Conservation (phyloP, 352 stramenopile genomes). For the Phytophthora boehmeriae region DNA sequence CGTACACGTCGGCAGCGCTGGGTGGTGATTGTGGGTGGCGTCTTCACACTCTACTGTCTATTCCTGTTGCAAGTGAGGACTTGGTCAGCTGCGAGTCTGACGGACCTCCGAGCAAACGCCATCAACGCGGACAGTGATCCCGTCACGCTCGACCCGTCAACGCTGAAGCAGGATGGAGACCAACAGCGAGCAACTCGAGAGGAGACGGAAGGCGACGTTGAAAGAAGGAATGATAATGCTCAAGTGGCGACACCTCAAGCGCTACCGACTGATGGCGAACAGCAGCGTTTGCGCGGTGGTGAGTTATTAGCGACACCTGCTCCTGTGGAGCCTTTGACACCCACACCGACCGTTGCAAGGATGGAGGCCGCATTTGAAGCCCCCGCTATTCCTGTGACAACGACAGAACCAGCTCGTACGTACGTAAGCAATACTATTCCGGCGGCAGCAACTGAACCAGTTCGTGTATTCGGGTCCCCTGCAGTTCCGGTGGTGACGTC, state of each 20-base stretch:
- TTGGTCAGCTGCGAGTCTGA: constrained; percentile 25
- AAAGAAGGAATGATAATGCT: background rate
- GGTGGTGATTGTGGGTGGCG: constrained; percentile 9
- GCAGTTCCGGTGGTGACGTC: too few species aligned
- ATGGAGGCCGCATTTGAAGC: background rate
- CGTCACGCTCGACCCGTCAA: constrained; percentile 5
- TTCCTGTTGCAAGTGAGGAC: constrained; percentile 31
- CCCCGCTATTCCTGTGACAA: constrained; percentile 1
- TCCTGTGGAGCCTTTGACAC: constrained; percentile 10
- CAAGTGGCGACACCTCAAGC: background rate
- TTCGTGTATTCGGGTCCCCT: too few species aligned
- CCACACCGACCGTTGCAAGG: background rate
- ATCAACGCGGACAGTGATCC: constrained; percentile 18
- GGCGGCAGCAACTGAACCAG: too few species aligned
- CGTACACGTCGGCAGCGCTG: constrained; percentile 19
- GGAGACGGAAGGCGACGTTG: background rate
- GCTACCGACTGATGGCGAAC: background rate
- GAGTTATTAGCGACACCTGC: constrained; percentile 14
- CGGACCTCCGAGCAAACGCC: constrained; percentile 33
- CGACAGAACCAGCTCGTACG: background rate
- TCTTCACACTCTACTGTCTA: constrained; percentile 30
- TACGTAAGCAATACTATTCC: too few species aligned
- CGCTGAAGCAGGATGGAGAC: constrained; percentile 7
- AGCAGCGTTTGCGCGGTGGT: constrained; percentile 19
- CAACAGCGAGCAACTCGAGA: constrained; percentile 6